These are phyloP conservation scores for Fusarium coffeatum DNA, from an alignment of 2,329 filamentous ascomycete species.

Conservation along the genomic window DNA sequence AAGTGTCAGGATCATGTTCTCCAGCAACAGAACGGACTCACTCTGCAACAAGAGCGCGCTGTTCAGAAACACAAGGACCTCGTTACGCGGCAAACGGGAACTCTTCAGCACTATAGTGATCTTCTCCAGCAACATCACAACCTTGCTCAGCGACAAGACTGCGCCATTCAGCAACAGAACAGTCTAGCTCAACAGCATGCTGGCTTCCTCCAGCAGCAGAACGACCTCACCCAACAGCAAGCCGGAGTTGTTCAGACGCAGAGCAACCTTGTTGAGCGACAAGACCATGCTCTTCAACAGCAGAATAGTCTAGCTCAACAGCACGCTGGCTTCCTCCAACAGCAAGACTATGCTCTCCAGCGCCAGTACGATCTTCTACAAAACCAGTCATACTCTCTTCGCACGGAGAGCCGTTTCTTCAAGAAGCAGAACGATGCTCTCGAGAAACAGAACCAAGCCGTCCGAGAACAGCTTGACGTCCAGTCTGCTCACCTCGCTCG, in stretches of 20 bases:
- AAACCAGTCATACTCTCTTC: slow-evolving; percentile 6
- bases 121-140: slow-evolving; percentile 42
- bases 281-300: slow-evolving; percentile 36
- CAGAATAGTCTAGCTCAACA: not conserved
- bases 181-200: not conserved
- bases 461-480: slow-evolving; percentile 47
- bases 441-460: slow-evolving; percentile 39
- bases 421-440: slow-evolving; percentile 25
- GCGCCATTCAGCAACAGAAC: slow-evolving; percentile 8
- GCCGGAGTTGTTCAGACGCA: not conserved
- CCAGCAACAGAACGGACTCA: not conserved
- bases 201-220: not conserved
- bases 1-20: not conserved
- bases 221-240: not conserved
- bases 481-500: slow-evolving; percentile 35
- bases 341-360: not conserved
- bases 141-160: slow-evolving; percentile 39
- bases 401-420: slow-evolving; percentile 21
- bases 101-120: not conserved
- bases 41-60: not conserved
- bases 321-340: not conserved
- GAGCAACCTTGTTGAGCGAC: slow-evolving; percentile 29
- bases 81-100: not conserved
- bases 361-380: not conserved
- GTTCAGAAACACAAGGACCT: not conserved